Conservation (phyloP, 768 basidiomycete species). For the Trametes punicea region DNA sequence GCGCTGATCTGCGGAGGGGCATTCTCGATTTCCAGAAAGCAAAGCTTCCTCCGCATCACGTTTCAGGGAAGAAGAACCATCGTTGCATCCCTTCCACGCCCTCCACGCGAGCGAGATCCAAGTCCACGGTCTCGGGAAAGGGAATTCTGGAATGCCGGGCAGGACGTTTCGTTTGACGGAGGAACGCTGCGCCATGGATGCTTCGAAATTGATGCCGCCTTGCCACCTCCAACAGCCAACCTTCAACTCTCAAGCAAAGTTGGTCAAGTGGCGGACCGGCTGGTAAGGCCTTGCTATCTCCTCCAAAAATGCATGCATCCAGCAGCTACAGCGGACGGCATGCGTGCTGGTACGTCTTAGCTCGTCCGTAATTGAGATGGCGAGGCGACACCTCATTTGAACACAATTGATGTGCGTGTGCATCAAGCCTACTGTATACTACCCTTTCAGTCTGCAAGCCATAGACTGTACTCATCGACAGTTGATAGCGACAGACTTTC, state of each 20-base stretch:
- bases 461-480: too few relatives aligned
- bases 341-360: too few relatives aligned
- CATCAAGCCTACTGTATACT: too few relatives aligned
- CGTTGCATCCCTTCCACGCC: slow-evolving; percentile 3
- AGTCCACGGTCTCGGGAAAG: background rate
- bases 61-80: slow-evolving; percentile 19
- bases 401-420: too few relatives aligned
- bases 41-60: slow-evolving; percentile 8
- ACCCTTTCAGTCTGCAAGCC: too few relatives aligned
- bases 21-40: slow-evolving; percentile 16
- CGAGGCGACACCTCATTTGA: too few relatives aligned
- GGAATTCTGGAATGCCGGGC: background rate
- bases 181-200: background rate
- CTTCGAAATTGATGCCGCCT: slow-evolving; percentile 5
- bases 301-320: too few relatives aligned
- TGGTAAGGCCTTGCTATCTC: too few relatives aligned
- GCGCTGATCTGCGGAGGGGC: slow-evolving; percentile 11
- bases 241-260: background rate
- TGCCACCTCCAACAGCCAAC: background rate
- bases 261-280: too few relatives aligned
- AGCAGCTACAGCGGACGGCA: too few relatives aligned
- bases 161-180: background rate
- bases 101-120: slow-evolving; percentile 7
- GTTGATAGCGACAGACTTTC: too few relatives aligned
- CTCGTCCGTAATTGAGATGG: too few relatives aligned